phyloP scores from a whole-genome alignment of 768 basidiomycete genomes.

The Podaxis sp. region DNA sequence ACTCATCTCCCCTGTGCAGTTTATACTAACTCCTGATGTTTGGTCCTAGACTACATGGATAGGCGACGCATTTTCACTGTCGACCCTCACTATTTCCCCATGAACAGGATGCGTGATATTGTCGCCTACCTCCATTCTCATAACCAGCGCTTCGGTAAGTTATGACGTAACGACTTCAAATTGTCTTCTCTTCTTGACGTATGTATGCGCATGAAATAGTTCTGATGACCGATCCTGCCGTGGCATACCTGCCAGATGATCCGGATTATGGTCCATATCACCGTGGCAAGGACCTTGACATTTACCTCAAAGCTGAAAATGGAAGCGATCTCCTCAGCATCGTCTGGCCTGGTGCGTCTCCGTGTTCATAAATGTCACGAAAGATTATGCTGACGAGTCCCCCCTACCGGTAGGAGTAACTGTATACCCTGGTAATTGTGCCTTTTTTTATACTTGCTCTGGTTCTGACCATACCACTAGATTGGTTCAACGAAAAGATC shows the following conservation, averaged over 20 bases:
- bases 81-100: constrained; percentile 68
- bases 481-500: constrained; percentile 61
- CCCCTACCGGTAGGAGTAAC: neutral
- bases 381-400: too few species aligned
- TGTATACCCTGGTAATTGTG: constrained; percentile 9
- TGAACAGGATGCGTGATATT: constrained; percentile 63
- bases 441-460: neutral
- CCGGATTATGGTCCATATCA: constrained; percentile 53
- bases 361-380: neutral
- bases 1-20: neutral
- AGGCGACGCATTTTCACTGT: constrained; percentile 66
- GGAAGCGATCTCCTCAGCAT: neutral
- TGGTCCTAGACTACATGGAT: constrained; percentile 61
- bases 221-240: constrained; percentile 74
- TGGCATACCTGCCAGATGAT: constrained; percentile 46
- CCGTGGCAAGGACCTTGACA: constrained; percentile 51
- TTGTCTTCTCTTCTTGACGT: neutral
- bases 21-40: neutral
- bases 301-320: neutral
- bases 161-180: neutral
- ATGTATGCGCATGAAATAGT: constrained; percentile 33
- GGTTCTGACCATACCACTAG: constrained; percentile 20
- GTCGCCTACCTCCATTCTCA: constrained; percentile 59
- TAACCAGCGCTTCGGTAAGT: constrained; percentile 56
- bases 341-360: neutral